These are phyloP conservation scores for Colletotrichum acutatum DNA, from an alignment of 2,329 filamentous ascomycete genomes.

Conservation along the genomic window DNA sequence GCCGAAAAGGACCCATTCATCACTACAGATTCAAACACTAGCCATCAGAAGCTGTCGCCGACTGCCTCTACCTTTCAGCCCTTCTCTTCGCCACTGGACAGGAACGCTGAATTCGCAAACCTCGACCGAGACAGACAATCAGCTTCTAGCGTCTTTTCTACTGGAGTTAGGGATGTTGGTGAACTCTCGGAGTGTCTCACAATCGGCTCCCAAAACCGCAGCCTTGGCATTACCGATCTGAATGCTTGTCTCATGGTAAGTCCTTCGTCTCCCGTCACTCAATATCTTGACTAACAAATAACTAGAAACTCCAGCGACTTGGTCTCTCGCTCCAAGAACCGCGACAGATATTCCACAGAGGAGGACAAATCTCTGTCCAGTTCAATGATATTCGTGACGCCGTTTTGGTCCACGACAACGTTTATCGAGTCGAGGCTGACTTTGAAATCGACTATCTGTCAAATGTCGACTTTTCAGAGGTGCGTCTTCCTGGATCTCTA, in stretches of 20 bases:
- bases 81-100: conserved; percentile 42
- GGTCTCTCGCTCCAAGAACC: conserved; percentile 49
- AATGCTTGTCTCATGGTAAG: conserved; percentile 58
- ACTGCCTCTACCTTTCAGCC: conserved; percentile 73
- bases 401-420: conserved; percentile 58
- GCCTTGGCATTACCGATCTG: conserved; percentile 49
- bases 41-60: conserved; percentile 66
- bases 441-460: conserved; percentile 61
- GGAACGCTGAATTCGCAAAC: background rate
- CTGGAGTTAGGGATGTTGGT: background rate
- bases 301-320: conserved; percentile 40
- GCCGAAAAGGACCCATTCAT: conserved; percentile 67
- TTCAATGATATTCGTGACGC: conserved; percentile 72
- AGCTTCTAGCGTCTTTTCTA: background rate
- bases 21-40: conserved; percentile 48
- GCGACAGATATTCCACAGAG: conserved; percentile 45
- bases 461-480: conserved; percentile 56
- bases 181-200: conserved; percentile 22
- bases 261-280: background rate
- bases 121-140: background rate
- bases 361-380: conserved; percentile 61
- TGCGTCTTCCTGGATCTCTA: conserved; percentile 34
- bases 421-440: conserved; percentile 53
- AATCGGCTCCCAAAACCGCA: conserved; percentile 8
- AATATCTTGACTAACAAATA: background rate